Base-by-base conservation (phyloP, 2,329 filamentous ascomycete genomes). In the Dothistroma septosporum region DNA sequence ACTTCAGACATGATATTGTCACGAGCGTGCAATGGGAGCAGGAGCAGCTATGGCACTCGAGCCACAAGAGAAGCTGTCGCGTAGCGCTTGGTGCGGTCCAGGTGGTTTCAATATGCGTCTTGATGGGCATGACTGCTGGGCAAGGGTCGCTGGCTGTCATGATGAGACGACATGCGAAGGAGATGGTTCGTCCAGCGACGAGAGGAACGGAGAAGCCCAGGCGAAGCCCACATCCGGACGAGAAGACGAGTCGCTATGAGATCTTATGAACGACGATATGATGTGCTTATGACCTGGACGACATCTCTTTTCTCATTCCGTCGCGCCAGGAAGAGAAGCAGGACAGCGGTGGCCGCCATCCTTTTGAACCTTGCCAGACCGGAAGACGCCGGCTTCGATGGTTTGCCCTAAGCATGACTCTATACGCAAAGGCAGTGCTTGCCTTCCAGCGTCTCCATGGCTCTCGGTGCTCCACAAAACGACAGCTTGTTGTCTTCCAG, bases 1-100 rank as follows among this genome's bases (percentile, higher is more conserved):
- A 64, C 55, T 64, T 63, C 59, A 53, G 58, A 49, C 61, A 67
- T 47, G 64, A 66, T 47, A 65, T 68, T 44, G 62, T 66, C 6
- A 66, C 68, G 5, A 61, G 61, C 22, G 66, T 66, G 19, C 61
- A 58, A 21, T 66, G 64, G 57, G 66, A 66, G 56, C 63, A 68
- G 47, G 63, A 67, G 32, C 55, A 60, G 41, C 53, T 66, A 8
- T 61, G 63, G 60, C 64, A 62, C 9, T 55, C 47, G 44, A 60
- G 52, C 47, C 61, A 64, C 22, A 58, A 52, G 22, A 58, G 59
- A 53, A 60, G 64, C 41, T 70, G 68, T 61, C 59, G 58, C 21
- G 50, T 62, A 11, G 67, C 63, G 37, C 32, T 69, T 33, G 60
- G 63, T 32, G 66, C 60, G 9, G 63, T 68, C 35, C 66, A 68